phyloP scores from a whole-genome alignment of 2,329 filamentous ascomycete genomes.

The Rachicladosporium sp. region DNA sequence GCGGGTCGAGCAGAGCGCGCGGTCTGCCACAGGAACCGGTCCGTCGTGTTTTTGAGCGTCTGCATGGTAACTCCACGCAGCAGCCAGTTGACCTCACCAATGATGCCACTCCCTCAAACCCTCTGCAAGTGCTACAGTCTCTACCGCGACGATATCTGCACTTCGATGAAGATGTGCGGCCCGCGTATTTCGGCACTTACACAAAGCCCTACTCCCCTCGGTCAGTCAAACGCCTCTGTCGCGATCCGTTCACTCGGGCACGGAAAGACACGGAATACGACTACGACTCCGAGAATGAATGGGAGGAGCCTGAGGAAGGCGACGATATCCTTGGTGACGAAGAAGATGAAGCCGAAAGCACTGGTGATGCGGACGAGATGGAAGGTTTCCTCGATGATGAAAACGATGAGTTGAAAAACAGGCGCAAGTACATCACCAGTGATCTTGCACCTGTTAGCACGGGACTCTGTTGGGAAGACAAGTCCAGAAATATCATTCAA shows the following conservation, averaged over 20 bases:
- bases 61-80: constrained; percentile 29
- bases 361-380: constrained; percentile 73
- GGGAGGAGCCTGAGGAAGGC: constrained; percentile 60
- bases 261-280: constrained; percentile 61
- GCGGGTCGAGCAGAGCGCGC: background rate
- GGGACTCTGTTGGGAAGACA: constrained; percentile 73
- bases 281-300: constrained; percentile 77
- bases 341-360: constrained; percentile 56
- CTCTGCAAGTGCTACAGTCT: constrained; percentile 13
- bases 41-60: constrained; percentile 5
- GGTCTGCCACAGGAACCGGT: background rate
- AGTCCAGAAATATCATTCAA: constrained; percentile 32
- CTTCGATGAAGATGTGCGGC: constrained; percentile 50
- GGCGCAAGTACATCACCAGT: constrained; percentile 47
- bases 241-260: constrained; percentile 41
- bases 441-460: constrained; percentile 65
- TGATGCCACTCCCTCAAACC: constrained; percentile 12
- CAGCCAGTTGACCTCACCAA: constrained; percentile 32
- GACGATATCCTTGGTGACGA: constrained; percentile 54
- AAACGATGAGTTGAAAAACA: constrained; percentile 49
- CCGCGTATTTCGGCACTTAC: constrained; percentile 60
- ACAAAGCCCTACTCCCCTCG: constrained; percentile 44
- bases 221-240: constrained; percentile 36
- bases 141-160: constrained; percentile 53
- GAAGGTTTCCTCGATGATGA: constrained; percentile 83